A percentile compares a stretch with the other conserved stretches of the same genome.
Evolutionary conservation across 2,329 filamentous ascomycete species (phyloP).

Genomic region (Diaporthe sp.): DNA sequence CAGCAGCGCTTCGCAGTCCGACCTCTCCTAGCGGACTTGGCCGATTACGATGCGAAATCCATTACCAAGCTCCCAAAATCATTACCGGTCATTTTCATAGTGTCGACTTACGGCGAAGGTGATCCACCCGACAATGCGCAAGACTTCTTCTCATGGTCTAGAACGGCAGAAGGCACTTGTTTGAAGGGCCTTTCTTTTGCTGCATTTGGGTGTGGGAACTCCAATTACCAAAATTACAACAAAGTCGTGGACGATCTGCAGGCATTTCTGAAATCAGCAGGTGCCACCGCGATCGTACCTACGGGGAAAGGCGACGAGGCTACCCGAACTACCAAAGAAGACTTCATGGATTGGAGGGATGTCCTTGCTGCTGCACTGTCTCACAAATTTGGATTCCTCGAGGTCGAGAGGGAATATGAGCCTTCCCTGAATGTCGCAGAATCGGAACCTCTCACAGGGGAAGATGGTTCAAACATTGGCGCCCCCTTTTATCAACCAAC

Average conservation of each 20-base stretch:
- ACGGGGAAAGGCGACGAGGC: background rate
- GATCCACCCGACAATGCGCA: background rate
- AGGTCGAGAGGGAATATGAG: background rate
- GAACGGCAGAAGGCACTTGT: background rate
- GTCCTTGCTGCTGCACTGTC: background rate
- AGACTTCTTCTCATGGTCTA: background rate
- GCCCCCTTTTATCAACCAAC: background rate
- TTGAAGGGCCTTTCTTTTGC: background rate
- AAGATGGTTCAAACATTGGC: background rate
- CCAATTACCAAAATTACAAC: background rate
- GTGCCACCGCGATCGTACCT: background rate
- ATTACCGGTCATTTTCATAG: background rate
- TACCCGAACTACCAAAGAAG: background rate
- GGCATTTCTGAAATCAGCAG: background rate
- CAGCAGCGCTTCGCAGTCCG: background rate
- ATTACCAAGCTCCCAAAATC: background rate
- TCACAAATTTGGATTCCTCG: background rate
- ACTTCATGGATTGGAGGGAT: background rate
- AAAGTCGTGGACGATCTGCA: background rate
- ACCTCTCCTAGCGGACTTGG: background rate
- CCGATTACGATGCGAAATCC: background rate
- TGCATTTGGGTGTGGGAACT: background rate
- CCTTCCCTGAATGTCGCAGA: background rate
- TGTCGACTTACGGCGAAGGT: background rate
- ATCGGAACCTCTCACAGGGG: background rate